Percentiles rank a stretch among this genome's conserved stretches.
phyloP scores from a whole-genome alignment of 352 stramenopile species.

The Globisporangium ultimum region DNA sequence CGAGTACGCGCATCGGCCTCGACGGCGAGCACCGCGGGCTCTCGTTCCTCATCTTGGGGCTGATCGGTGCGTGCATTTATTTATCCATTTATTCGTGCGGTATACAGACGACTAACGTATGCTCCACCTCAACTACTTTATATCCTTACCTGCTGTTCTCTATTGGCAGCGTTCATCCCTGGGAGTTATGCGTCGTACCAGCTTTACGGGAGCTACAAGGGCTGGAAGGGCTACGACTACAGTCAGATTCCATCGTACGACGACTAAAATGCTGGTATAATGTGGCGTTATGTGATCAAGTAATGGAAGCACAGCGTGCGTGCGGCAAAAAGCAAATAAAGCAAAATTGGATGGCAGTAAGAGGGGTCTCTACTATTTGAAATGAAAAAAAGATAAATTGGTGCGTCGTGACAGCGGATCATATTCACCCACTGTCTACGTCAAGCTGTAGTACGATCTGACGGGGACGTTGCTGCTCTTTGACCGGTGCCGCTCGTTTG shows the following conservation, averaged over 20 bases:
- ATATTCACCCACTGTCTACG: background rate
- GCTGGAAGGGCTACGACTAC: constrained; percentile 85
- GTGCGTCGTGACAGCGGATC: no score
- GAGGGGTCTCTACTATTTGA: no score
- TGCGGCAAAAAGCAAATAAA: background rate
- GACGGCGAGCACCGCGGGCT: constrained; percentile 71
- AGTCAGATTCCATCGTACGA: constrained; percentile 84
- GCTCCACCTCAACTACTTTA: background rate
- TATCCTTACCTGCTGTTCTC: background rate
- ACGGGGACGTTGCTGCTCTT: constrained; percentile 2
- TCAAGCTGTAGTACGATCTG: constrained; percentile 13
- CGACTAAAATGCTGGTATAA: constrained; percentile 29
- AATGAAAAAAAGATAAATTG: no score
- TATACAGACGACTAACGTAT: no score
- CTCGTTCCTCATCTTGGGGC: constrained; percentile 74
- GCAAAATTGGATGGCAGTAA: no score
- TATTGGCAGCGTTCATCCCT: constrained; percentile 70
- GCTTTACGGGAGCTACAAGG: constrained; percentile 79
- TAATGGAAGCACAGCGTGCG: no score
- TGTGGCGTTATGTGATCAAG: no score
- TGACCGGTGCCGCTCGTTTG: constrained; percentile 10
- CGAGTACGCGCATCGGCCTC: constrained; percentile 72
- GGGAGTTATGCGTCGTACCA: constrained; percentile 77
- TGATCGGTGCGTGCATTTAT: constrained; percentile 50
- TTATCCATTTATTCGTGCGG: background rate